phyloP scores from a whole-genome alignment of 75 land plant genomes.

The Pinus tabuliformis region DNA sequence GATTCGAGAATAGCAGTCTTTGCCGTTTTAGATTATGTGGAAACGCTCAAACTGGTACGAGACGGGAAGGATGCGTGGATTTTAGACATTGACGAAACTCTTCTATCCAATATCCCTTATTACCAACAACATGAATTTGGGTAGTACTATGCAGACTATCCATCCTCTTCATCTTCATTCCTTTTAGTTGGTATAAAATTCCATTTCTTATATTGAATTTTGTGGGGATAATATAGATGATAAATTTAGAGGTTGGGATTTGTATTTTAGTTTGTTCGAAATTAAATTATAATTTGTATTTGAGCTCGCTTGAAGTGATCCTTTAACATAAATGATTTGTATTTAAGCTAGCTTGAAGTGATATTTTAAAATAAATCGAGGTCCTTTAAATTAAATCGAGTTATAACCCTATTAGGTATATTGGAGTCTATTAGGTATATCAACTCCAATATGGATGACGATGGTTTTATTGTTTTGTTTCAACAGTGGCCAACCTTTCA shows the following conservation, averaged over 20 bases:
- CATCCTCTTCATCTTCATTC: background rate
- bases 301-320: too few species aligned
- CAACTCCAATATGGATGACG: background rate
- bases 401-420: too few species aligned
- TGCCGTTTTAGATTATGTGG: slow-evolving; percentile 36
- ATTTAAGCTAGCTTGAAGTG: too few species aligned
- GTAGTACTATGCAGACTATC: slow-evolving; percentile 13
- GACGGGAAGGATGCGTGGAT: slow-evolving; percentile 74
- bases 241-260: too few species aligned
- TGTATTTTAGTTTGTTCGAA: too few species aligned
- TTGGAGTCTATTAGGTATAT: too few species aligned
- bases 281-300: too few species aligned
- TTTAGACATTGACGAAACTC: slow-evolving; percentile 78
- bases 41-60: slow-evolving; percentile 14
- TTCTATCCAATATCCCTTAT: slow-evolving; percentile 72
- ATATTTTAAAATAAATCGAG: too few species aligned
- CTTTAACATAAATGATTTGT: too few species aligned
- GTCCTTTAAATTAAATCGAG: too few species aligned
- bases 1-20: slow-evolving; percentile 46
- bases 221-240: background rate
- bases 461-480: background rate
- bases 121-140: slow-evolving; percentile 57
- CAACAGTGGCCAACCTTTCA: slow-evolving; percentile 48
- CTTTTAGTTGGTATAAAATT: background rate
- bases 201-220: background rate